Evolutionary conservation across 2,329 filamentous ascomycete genomes (phyloP).

Genomic region (Penicillium sp.): DNA sequence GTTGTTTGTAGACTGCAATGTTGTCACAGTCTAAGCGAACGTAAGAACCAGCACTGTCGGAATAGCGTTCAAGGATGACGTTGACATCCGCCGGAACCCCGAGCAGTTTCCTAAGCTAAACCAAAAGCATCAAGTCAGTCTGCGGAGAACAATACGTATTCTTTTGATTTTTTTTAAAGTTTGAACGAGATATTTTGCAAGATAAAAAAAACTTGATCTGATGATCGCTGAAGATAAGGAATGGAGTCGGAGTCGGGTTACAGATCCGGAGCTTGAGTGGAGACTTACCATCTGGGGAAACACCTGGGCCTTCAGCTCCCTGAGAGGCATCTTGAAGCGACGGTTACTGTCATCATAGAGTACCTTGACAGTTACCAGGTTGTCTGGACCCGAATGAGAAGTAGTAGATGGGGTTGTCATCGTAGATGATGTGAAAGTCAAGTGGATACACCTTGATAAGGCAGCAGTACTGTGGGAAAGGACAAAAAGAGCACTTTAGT

Average conservation of each 20-base stretch:
- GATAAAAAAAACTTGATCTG: slow-evolving; percentile 1
- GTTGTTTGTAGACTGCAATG: slow-evolving; percentile 82
- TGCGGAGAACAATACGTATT: background rate
- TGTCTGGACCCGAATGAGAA: slow-evolving; percentile 52
- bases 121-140: slow-evolving; percentile 14
- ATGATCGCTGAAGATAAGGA: slow-evolving; percentile 13
- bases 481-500: slow-evolving; percentile 9
- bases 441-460: slow-evolving; percentile 13
- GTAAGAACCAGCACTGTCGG: slow-evolving; percentile 77
- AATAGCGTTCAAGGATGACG: slow-evolving; percentile 79
- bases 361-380: slow-evolving; percentile 77
- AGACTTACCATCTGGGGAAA: slow-evolving; percentile 74
- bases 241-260: slow-evolving; percentile 16
- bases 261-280: slow-evolving; percentile 24
- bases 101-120: slow-evolving; percentile 62
- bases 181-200: background rate
- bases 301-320: slow-evolving; percentile 64
- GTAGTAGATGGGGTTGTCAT: slow-evolving; percentile 35
- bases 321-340: slow-evolving; percentile 80
- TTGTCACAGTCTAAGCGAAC: slow-evolving; percentile 71
- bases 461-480: slow-evolving; percentile 2
- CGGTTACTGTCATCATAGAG: slow-evolving; percentile 64
- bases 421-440: slow-evolving; percentile 7
- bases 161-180: background rate
- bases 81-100: slow-evolving; percentile 54